A percentile compares a stretch with the other conserved stretches of the same genome.
phyloP scores from a whole-genome alignment of 345 rosid species.

The Rhodomyrtus tomentosa region DNA sequence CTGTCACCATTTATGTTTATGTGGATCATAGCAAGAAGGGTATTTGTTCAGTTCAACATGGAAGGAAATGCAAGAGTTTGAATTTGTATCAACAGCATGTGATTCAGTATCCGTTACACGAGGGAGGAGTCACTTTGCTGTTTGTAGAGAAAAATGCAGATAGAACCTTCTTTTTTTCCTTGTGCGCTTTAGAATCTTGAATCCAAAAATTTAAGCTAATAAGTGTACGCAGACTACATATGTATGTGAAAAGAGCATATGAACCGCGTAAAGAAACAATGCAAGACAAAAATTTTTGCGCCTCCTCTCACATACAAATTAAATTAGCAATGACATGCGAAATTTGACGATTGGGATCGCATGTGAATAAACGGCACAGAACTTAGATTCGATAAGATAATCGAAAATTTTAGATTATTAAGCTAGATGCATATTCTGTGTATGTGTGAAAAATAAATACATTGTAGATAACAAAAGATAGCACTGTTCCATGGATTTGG shows the following conservation, averaged over 20 bases:
- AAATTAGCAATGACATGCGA: background rate
- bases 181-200: fast-evolving
- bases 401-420: background rate
- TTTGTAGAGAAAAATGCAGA: background rate
- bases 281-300: background rate
- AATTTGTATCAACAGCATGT: background rate
- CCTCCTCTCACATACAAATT: background rate
- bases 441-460: background rate
- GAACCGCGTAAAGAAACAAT: background rate
- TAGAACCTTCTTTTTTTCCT: background rate
- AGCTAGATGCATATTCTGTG: background rate
- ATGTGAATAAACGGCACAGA: fast-evolving
- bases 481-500: background rate
- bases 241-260: background rate
- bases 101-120: background rate
- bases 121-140: background rate
- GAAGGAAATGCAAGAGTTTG: background rate
- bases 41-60: background rate
- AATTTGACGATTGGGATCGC: background rate
- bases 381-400: background rate
- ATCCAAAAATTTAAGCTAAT: background rate
- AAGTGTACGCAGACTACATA: background rate
- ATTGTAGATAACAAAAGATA: background rate
- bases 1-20: background rate
- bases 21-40: background rate